phyloP scores from a whole-genome alignment of 179 eudicot species.

The Gypsophila paniculata region DNA sequence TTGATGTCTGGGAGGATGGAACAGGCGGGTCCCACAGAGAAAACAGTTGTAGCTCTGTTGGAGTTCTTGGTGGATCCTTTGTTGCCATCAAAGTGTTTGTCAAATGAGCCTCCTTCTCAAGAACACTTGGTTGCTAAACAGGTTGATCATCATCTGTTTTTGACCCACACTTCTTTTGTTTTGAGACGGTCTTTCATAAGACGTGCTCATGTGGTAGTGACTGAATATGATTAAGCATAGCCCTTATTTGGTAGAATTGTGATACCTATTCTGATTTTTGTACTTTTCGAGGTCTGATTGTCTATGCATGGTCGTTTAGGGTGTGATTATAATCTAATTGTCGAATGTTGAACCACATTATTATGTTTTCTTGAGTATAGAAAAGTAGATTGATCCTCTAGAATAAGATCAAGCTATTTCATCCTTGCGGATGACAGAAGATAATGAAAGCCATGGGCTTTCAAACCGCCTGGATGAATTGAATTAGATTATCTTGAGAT shows the following conservation, averaged over 20 bases:
- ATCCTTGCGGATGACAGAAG: too few species aligned
- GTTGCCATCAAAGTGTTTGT: slow-evolving; percentile 44
- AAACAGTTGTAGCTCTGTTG: slow-evolving; percentile 51
- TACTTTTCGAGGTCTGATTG: neutral
- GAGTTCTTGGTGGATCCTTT: slow-evolving; percentile 71
- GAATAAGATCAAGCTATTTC: too few species aligned
- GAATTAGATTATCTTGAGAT: neutral
- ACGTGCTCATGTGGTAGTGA: neutral
- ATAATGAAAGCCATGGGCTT: too few species aligned
- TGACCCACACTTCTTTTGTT: too few species aligned
- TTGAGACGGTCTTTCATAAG: too few species aligned
- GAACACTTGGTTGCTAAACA: slow-evolving; percentile 69
- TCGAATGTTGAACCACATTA: neutral
- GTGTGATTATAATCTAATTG: neutral
- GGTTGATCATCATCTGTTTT: slow-evolving; percentile 33
- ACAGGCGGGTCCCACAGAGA: slow-evolving; percentile 43
- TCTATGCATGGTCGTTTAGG: slow-evolving; percentile 6
- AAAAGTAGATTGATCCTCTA: too few species aligned
- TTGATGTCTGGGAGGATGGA: slow-evolving; percentile 11
- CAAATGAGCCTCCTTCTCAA: slow-evolving; percentile 31
- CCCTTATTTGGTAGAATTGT: neutral
- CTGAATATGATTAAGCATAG: neutral
- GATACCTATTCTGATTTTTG: neutral
- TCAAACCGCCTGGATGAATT: too few species aligned
- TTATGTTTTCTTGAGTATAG: too few species aligned